Evolutionary conservation across 768 basidiomycete genomes (phyloP), one percentile per base, ranked within the genome.

Genomic region (Fomitopsis serialis): DNA sequence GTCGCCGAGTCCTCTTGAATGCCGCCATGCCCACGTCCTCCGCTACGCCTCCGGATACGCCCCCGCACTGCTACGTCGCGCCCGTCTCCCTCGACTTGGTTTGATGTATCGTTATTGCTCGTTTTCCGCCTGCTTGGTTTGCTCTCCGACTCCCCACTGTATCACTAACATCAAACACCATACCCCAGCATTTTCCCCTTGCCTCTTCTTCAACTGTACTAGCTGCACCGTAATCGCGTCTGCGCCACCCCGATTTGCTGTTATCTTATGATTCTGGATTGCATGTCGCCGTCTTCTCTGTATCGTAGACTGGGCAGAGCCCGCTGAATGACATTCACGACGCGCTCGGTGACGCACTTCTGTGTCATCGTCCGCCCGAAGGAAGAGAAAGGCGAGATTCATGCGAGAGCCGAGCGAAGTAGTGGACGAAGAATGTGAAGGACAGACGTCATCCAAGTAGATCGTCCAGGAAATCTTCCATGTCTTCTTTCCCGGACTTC

Each of bases 391-490:
- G 29, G 11, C 29, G 29, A 11, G 5, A 11, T 5, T 32, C 29
- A 32, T 32, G 29, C 29, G 11, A 32, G 29, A 11, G 5, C 11
- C 11, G 11, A 32, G 29, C 5, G 6, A 32, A 11, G 29, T 11
- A 32, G 42, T n/a, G n/a, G n/a, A 42, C 6, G 6, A 6, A 6
- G 42, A 42, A 42, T 42, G 42, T 5, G 22, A 42, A 17, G 29
- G 11, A 5, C 5, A 32, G 29, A 32, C 29, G 11, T 70, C 64
- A 78, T n/a, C 66, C 65, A 9, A 89, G 62, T 3, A 89, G 63
- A 35, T 87, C 85, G 54, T 89, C 87, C 25, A 89, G 67, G 60
- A 86, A 89, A 42, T 81, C 84, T 66, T 89, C 78, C 83, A 89
- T 82, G 49, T 81, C 75, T 35, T 68, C 70, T 58, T 79, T 81